These are phyloP conservation scores for Lepraria neglecta DNA, from an alignment of 495 filamentous ascomycete genomes.

Conservation along the genomic window DNA sequence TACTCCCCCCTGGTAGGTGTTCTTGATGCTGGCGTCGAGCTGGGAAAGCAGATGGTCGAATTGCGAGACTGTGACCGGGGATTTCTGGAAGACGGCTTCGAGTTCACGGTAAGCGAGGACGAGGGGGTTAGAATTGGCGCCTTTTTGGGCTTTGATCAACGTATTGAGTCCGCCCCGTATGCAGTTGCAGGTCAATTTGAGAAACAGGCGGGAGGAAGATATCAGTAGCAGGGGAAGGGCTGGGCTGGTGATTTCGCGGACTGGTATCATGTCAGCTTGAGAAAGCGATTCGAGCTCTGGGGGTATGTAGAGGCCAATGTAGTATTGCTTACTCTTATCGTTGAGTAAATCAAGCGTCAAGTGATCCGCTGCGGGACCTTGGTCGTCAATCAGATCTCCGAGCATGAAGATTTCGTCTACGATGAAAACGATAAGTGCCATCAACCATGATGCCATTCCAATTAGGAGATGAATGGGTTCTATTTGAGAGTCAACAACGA, in stretches of 20 bases:
- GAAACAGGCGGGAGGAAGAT: constrained; percentile 64
- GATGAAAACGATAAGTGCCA: constrained; percentile 63
- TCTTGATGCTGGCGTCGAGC: constrained; percentile 43
- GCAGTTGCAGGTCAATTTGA: constrained; percentile 60
- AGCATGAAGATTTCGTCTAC: constrained; percentile 61
- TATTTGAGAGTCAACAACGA: constrained; percentile 21
- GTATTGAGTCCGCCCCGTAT: constrained; percentile 36
- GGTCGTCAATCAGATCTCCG: constrained; percentile 45
- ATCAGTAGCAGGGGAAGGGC: constrained; percentile 60
- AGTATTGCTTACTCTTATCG: constrained; percentile 37
- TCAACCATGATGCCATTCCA: constrained; percentile 56
- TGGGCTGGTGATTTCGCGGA: constrained; percentile 43
- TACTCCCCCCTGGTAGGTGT: constrained; percentile 44
- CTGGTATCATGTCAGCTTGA: constrained; percentile 20
- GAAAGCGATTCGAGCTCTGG: background rate
- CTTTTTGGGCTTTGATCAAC: constrained; percentile 24
- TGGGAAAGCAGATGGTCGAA: constrained; percentile 47
- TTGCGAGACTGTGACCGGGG: constrained; percentile 41
- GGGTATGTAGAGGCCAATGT: constrained; percentile 20
- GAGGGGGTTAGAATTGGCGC: constrained; percentile 11
- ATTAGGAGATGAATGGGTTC: constrained; percentile 52
- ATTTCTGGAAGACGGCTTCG: constrained; percentile 34
- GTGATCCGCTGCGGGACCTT: constrained; percentile 25
- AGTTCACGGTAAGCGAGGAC: constrained; percentile 22
- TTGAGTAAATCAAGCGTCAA: constrained; percentile 40